These are phyloP conservation scores for Crithidia acanthocephali DNA, from an alignment of 208 protist genomes.

Conservation along the genomic window DNA sequence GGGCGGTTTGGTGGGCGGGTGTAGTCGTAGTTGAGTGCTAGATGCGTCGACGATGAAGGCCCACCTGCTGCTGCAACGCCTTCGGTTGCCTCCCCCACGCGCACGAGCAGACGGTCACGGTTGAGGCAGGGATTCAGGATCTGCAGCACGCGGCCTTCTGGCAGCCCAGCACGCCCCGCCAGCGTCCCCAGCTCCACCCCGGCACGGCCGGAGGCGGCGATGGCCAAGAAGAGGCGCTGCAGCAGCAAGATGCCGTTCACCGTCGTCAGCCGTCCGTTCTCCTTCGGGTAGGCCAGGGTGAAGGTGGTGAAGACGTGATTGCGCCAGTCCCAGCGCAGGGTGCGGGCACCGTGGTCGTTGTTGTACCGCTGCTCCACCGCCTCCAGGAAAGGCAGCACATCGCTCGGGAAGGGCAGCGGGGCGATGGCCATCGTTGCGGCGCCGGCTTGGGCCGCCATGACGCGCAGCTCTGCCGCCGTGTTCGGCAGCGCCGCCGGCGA, in stretches of 20 bases:
- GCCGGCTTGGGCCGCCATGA: constrained; percentile 4
- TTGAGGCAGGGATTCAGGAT: constrained; percentile 25
- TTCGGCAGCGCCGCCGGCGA: neutral
- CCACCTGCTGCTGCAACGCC: neutral
- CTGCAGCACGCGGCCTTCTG: constrained; percentile 1
- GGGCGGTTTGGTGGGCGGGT: constrained; percentile 17
- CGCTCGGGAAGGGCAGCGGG: constrained; percentile 39
- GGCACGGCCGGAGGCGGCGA: constrained; percentile 30
- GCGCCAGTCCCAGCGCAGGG: constrained; percentile 42
- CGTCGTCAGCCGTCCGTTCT: constrained; percentile 24
- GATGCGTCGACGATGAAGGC: constrained; percentile 11
- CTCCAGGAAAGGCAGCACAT: constrained; percentile 25
- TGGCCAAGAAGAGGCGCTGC: constrained; percentile 45
- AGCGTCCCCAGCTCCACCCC: constrained; percentile 35
- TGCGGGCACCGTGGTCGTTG: constrained; percentile 6
- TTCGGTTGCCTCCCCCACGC: neutral
- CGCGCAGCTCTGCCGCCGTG: constrained; percentile 11
- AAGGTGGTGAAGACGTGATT: constrained; percentile 34
- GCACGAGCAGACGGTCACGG: constrained; percentile 31
- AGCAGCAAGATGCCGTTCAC: constrained; percentile 43
- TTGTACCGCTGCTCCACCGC: constrained; percentile 26
- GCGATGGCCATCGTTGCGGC: neutral
- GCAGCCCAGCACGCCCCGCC: constrained; percentile 32
- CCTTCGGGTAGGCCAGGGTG: constrained; percentile 37
- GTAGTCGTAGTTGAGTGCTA: constrained; percentile 45